Evolutionary conservation across 768 basidiomycete genomes (phyloP).

Genomic region (Lactarius quietus): DNA sequence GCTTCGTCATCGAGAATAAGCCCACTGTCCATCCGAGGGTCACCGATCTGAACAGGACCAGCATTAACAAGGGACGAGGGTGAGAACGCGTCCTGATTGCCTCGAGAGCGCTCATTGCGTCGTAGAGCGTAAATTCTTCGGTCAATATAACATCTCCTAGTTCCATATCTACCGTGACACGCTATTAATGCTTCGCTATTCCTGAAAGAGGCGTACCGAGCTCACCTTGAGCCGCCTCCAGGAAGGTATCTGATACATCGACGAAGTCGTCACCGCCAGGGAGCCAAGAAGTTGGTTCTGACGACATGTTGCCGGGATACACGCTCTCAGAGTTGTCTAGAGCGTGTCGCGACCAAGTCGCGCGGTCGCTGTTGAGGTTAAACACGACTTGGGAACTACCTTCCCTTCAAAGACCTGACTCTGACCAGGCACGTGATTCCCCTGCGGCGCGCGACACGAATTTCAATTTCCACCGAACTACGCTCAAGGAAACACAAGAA

Average conservation of each 20-base stretch:
- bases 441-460: not conserved
- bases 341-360: conserved; percentile 8
- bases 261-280: conserved; percentile 61
- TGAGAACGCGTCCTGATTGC: conserved; percentile 39
- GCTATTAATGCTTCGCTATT: not conserved
- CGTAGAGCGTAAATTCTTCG: conserved; percentile 68
- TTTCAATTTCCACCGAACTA: not conserved
- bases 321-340: not conserved
- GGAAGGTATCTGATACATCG: conserved; percentile 61
- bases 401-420: not conserved
- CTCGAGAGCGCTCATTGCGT: conserved; percentile 95
- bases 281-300: conserved; percentile 17
- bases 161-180: conserved; percentile 55
- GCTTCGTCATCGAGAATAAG: conserved; percentile 43
- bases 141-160: conserved; percentile 60
- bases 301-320: conserved; percentile 3
- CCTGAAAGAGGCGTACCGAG: not conserved
- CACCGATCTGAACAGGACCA: conserved; percentile 62
- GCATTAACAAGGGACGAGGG: conserved; percentile 17
- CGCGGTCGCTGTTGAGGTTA: conserved; percentile 3
- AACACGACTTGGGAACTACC: not conserved
- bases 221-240: conserved; percentile 58
- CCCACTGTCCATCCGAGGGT: conserved; percentile 87
- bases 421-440: not conserved
- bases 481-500: too few relatives aligned